Evolutionary conservation across 2,329 filamentous ascomycete species (phyloP), one percentile per base, ranked within the genome.

Genomic region (Hypoxylon sp.): DNA sequence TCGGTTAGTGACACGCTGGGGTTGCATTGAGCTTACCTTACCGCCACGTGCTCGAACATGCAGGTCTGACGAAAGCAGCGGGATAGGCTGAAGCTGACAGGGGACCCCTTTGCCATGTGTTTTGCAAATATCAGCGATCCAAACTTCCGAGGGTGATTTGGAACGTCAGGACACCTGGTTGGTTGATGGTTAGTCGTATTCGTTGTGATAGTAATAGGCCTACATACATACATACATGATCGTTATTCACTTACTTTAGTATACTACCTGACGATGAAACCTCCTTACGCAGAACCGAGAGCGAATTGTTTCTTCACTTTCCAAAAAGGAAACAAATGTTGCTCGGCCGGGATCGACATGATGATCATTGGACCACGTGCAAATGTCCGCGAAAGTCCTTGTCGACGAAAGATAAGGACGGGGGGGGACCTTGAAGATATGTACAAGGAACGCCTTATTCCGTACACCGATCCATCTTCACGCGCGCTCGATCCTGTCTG

Each of bases 11-110:
- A 27, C 16, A 59, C 46, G 25, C 27, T 51, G 46, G 46, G 34
- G 56, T 59, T 12, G 35, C 36, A 57, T 54, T 34, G 29, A 50
- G 41, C 49, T 56, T 53, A 56, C 52, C 56, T 56, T 57, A 53
- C 49, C 30, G 56, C 56, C 56, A 59, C 56, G 56, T 59, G 56
- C 56, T 52, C 30, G n/a, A 49, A 46, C 56, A 46, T 59, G 56
- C 56, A 59, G 56, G 45, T 57, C 49, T 59, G 45, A 59, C 56
- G 56, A 53, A 57, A 54, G 44, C 30, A 42, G 51, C 40, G 34
- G 45, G 55, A 58, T 58, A 58, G 55, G 55, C 35, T 42, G 44
- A 31, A 35, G 20, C 30, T 5, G 31, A 40, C 55, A 55, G 40
- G 55, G 47, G 27, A 26, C 51, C 55, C 55, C 55, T 52, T 29